Conservation (phyloP, 306 rosid genomes). For the Sechiopsis laciniata region DNA sequence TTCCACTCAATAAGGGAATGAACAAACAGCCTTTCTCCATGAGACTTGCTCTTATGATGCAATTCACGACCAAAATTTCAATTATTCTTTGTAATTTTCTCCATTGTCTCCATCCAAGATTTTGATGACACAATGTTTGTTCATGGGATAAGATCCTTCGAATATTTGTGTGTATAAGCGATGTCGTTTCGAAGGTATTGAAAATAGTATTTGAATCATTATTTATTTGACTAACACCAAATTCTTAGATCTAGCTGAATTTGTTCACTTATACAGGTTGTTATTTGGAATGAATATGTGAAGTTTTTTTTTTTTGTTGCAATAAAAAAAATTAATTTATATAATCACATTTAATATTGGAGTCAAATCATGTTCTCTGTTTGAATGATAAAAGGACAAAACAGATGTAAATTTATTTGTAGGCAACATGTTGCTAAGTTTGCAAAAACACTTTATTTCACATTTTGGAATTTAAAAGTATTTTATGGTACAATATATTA, state of each 20-base stretch:
- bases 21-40: neutral
- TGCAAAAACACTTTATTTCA: too few species aligned
- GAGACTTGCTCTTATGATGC: constrained; percentile 4
- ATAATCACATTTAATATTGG: neutral
- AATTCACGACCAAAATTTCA: constrained; percentile 12
- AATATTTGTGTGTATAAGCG: neutral
- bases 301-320: neutral
- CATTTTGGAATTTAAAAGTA: too few species aligned
- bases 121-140: neutral
- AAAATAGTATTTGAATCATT: neutral
- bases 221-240: neutral
- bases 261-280: neutral
- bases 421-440: too few species aligned
- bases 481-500: too few species aligned
- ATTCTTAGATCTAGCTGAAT: neutral
- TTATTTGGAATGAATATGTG: neutral
- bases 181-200: neutral
- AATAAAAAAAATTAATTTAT: neutral
- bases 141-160: neutral
- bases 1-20: neutral
- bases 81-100: constrained; percentile 8
- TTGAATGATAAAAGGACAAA: constrained; percentile 5
- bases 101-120: constrained; percentile 10
- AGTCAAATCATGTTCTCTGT: constrained; percentile 17
- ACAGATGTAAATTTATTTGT: neutral